Evolutionary conservation across 73 alveolate genomes (phyloP).

Genomic region (Paramecium sexaurelia): DNA sequence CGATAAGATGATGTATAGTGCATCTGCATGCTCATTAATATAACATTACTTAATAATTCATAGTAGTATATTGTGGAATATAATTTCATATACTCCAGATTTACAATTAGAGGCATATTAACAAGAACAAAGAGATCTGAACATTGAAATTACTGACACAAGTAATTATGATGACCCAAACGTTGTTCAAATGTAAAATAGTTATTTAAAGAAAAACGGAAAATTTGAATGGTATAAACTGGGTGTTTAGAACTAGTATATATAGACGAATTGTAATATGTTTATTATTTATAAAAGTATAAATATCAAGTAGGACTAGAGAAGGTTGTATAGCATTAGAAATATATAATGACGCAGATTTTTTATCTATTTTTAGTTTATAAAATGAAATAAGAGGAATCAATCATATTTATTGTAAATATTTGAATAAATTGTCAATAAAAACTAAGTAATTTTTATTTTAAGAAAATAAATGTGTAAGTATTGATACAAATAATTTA

Average conservation of each 20-base stretch:
- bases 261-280: background rate
- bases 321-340: constrained; percentile 53
- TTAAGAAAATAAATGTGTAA: background rate
- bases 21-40: constrained; percentile 8
- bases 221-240: background rate
- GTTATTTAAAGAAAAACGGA: background rate
- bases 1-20: background rate
- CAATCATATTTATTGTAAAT: background rate
- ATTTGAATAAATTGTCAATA: background rate
- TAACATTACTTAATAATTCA: constrained; percentile 6
- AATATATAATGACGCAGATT: background rate
- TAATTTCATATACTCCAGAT: background rate
- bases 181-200: background rate
- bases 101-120: background rate
- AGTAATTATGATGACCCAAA: background rate
- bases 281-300: background rate
- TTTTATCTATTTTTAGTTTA: background rate
- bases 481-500: background rate
- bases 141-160: background rate
- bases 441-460: background rate
- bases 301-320: background rate
- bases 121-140: background rate
- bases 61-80: background rate
- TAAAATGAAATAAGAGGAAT: background rate
- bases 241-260: background rate